Conservation (phyloP, 495 filamentous ascomycete genomes). For the Xylaria palmicola region DNA sequence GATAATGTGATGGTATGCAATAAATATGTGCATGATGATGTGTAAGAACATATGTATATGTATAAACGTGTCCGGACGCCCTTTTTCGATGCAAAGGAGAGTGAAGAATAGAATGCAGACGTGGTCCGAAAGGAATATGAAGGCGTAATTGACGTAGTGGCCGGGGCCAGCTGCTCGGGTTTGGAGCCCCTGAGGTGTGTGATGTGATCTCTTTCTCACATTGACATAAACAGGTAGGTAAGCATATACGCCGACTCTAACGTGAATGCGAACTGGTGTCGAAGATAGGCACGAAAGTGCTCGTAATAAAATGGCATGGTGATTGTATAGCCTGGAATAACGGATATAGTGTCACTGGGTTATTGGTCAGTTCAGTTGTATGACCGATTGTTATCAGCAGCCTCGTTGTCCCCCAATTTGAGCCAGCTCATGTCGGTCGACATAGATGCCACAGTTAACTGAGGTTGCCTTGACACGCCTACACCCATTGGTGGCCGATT, state of each 20-base stretch:
- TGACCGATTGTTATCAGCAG: neutral
- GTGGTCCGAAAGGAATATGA: constrained; percentile 19
- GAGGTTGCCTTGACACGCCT: constrained; percentile 44
- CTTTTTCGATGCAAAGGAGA: constrained; percentile 26
- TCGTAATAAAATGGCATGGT: constrained; percentile 23
- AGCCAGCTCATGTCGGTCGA: constrained; percentile 75
- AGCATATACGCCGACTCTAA: no score
- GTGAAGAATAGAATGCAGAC: constrained; percentile 19
- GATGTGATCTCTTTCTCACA: neutral
- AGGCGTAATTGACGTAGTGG: neutral
- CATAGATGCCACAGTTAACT: constrained; percentile 33
- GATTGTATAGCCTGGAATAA: constrained; percentile 7
- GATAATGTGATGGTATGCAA: constrained; percentile 2
- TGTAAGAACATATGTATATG: constrained; percentile 22
- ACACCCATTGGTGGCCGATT: constrained; percentile 37
- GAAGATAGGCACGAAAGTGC: constrained; percentile 23
- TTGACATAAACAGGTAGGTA: no score
- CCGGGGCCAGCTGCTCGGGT: neutral
- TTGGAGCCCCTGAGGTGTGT: neutral
- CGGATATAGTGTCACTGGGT: neutral
- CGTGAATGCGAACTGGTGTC: no score
- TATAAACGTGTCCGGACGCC: constrained; percentile 28
- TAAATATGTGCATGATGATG: constrained; percentile 21
- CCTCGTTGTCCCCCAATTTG: constrained; percentile 51
- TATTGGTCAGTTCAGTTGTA: constrained; percentile 7